Base-by-base conservation (phyloP, 164 flowering plant genomes). In the Aristolochia fimbriata region DNA sequence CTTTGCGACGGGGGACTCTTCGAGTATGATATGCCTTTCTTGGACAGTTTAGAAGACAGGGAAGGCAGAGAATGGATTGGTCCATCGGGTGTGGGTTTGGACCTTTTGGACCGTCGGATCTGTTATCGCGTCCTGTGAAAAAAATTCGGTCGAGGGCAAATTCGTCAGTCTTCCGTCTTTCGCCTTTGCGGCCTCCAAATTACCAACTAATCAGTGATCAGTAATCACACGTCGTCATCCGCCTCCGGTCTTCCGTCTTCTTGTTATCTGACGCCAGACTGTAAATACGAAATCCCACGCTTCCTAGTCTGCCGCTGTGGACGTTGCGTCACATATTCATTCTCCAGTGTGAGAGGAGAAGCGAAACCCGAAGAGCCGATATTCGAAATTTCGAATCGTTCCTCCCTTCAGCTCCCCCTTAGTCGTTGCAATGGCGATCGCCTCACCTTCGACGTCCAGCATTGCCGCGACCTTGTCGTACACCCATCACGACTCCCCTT, bases 391-490 rank as follows among this genome's bases (percentile, higher is more conserved):
- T 27, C 52, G 52, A 15, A 49, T 49, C n/a, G n/a, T n/a, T n/a
- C 22, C 52, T 49, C 14, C 6, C 7, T 17, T 17, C 8, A 0
- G 11, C 11, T 6, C 11, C 9, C 1, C 43, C 9, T 37, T 37
- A 3, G 43, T 37, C 43, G 12, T 37, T 54, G 57, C 14, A 33
- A 62, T 62, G 64, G 64, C 64, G 57, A 52, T 62, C 64, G 14
- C 58, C 50, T 7, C 56, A 22, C n/a, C 48, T 24, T 22, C 47
- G 19, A 47, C 55, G 3, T 30, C 63, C 24, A 17, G 23, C 55
- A 21, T 31, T 24, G 56, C 56, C 30, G 47, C 64, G 9, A 16
- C 56, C 21, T 43, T 46, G 43, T 11, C 51, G 12, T 49, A 19
- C 43, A 50, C 47, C 50, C 56, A 20, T n/a, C n/a, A 17, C 47